Evolutionary conservation across 1,284 basidiomycete genomes (phyloP), one percentile per base, ranked within the genome.

Genomic region (Microbotryum violaceum): DNA sequence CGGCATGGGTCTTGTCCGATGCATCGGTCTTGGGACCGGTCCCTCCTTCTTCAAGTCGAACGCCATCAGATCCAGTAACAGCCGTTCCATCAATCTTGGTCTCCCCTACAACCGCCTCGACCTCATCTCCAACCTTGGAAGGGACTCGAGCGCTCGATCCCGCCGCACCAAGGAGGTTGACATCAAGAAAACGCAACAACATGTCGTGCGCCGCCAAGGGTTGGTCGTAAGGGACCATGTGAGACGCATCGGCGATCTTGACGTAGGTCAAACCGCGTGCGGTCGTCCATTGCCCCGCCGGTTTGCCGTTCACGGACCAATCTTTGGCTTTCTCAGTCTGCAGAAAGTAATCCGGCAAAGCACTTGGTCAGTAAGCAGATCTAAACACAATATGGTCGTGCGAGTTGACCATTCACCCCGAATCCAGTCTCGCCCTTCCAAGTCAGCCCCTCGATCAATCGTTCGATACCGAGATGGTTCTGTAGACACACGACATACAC

Each of bases 131-230:
- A 23, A 94, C 79, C 42, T 82, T 82, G 63, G 87, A 90, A 8
- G 88, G 86, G 83, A 72, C 79, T 75, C 46, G 86, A 82, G 44
- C 89, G 82, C 65, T 87, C 80, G 62, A 87, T 2, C 76, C 91
- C 3, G 86, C 80, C 50, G 96, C 82, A 5, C 83, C 81, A 33
- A 85, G 82, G 70, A 93, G 88, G 77, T 97, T 86, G 60, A 93
- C 84, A 52, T 83, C 85, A 85, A 96, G 89, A 78, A 97, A 97
- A 18, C 92, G 88, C 54, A 93, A 83, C 72, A 98, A 94, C 96
- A 98, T 97, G 76, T 98, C 94, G 75, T 97, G 92, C 5, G 91
- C 81, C 37, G 87, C 84, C 60, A 90, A 81, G 0, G 93, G 94
- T 14, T 88, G 79, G 76, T 98, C 94, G 74, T 85, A 94, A 1